phyloP scores from a whole-genome alignment of 140 eudicot genomes.

The Anethum foeniculum region DNA sequence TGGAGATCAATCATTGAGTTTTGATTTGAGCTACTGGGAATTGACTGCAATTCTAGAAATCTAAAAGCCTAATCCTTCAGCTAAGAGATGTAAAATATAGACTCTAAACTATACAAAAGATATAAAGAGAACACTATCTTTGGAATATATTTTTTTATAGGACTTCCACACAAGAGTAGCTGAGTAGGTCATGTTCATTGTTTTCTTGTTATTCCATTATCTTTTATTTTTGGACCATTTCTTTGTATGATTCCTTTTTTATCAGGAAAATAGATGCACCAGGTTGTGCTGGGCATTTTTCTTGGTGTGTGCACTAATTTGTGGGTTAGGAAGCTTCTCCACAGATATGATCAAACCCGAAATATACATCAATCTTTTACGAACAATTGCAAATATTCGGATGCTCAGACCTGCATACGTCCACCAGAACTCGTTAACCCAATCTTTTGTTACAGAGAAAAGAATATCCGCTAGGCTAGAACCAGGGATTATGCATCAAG shows the following conservation, averaged over 20 bases:
- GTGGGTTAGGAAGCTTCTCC: neutral
- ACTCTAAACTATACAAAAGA: constrained; percentile 16
- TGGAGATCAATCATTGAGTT: constrained; percentile 46
- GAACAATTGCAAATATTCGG: neutral
- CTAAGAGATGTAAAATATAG: constrained; percentile 23
- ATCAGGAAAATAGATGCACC: constrained; percentile 28
- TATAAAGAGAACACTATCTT: constrained; percentile 30
- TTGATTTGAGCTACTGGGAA: constrained; percentile 29
- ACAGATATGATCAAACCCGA: neutral
- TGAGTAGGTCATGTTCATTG: constrained; percentile 17
- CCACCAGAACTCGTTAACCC: neutral
- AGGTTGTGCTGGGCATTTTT: neutral
- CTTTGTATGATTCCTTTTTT: constrained; percentile 26
- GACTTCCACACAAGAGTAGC: constrained; percentile 34
- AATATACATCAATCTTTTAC: neutral
- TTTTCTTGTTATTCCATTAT: constrained; percentile 22
- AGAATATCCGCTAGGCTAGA: neutral
- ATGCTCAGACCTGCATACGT: neutral
- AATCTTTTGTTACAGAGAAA: neutral
- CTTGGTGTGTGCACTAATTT: neutral
- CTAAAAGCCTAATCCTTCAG: constrained; percentile 15
- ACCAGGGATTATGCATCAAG: neutral
- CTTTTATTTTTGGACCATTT: constrained; percentile 22
- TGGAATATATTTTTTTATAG: constrained; percentile 28
- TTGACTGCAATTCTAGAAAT: constrained; percentile 38